A percentile compares a stretch with the other conserved stretches of the same genome.
Evolutionary conservation across 23 red algal species (phyloP).

Genomic region (Agarophyton chilense): DNA sequence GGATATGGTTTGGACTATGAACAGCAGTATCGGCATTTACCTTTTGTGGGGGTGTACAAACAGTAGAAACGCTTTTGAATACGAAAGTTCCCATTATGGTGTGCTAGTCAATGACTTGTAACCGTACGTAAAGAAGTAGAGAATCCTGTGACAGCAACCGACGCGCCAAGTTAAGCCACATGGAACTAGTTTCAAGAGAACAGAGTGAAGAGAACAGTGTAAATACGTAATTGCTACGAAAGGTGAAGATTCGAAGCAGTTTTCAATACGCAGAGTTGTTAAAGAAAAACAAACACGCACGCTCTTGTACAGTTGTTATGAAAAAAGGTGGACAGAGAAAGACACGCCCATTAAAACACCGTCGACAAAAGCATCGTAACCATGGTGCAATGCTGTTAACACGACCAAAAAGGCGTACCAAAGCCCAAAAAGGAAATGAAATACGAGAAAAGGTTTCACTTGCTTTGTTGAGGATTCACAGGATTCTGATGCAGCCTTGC

Average conservation of each 20-base stretch:
- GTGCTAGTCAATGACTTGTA: background rate
- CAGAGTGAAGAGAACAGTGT: background rate
- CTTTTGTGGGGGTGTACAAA: slow-evolving; percentile 93
- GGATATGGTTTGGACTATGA: slow-evolving; percentile 96
- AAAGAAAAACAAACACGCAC: background rate
- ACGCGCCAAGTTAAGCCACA: background rate
- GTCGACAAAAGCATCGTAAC: no score
- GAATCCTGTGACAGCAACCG: background rate
- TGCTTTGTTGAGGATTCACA: slow-evolving; percentile 28
- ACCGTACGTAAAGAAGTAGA: background rate
- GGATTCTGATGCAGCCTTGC: slow-evolving; percentile 81
- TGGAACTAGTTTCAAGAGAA: background rate
- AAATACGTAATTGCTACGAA: background rate
- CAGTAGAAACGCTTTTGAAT: slow-evolving; percentile 16
- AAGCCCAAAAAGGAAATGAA: background rate
- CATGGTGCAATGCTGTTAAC: no score
- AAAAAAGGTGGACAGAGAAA: background rate
- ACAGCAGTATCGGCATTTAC: slow-evolving; percentile 85
- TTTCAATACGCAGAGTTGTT: background rate
- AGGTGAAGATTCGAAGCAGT: background rate
- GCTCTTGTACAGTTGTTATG: background rate
- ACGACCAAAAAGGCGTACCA: background rate
- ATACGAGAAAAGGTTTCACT: slow-evolving; percentile 7
- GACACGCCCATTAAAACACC: background rate
- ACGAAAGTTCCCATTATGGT: background rate